Base-by-base conservation (phyloP, 176 grass and related monocot species). In the Triticum monococcum region DNA sequence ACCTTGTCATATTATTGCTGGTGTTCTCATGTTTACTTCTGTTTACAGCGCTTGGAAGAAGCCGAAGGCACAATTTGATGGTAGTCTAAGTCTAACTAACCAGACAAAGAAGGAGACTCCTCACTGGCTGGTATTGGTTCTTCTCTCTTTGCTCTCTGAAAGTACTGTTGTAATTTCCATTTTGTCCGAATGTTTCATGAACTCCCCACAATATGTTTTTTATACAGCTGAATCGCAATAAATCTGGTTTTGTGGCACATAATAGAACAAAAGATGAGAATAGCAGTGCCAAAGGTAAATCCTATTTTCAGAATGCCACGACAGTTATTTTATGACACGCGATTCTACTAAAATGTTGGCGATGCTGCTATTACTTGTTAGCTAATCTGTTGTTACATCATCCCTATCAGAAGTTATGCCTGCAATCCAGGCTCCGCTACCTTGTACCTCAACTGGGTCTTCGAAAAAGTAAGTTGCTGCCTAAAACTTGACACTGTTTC, bases 381-480 rank as follows among this genome's bases (percentile, higher is more conserved):
- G 67, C 68, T 81, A 82, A 78, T 33, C 5, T 48, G 24, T 37
- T 45, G 3, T 79, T 83, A 56, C 68, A 75, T 80, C 83, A 33
- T 59, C 56, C 20, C 56, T 22, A 22, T 88, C 89, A 93, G 92
- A 88, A 88, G 35, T 12, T 64, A 20, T 0, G 2, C 83, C 68
- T 77, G 46, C 14, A 5, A 69, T 91, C 32, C 83, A 57, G 79
- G 17, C 82, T 77, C 68, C 62, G 5, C 35, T 77, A 26, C 83
- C 86, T 86, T 88, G 25, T 86, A 81, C 40, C 38, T 82, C 79
- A 46, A 68, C 83, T 66, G 86, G 79, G 5, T 83, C 79, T 79
- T 85, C 77, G 48, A 63, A 69, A 68, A 89, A 81, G 87, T 89
- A 85, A 94, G 11, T 81, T 77, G 7, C 32, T 75, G n/a, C 84